phyloP scores from a whole-genome alignment of 2,329 filamentous ascomycete genomes.

The Colletotrichum graminicola region DNA sequence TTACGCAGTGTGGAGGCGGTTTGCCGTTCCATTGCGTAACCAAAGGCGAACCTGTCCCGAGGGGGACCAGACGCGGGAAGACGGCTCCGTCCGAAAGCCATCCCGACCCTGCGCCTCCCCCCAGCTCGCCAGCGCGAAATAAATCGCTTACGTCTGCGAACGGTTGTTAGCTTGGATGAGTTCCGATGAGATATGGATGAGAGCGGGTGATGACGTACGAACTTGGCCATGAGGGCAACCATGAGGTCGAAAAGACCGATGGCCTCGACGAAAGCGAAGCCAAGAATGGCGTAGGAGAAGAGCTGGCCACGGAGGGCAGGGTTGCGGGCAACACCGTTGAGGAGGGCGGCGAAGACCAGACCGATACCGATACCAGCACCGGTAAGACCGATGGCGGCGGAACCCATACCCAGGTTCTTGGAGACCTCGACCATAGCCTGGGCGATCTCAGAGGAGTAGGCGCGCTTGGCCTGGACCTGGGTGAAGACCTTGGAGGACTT shows the following conservation, averaged over 20 bases:
- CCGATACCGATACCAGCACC: slow-evolving; percentile 96
- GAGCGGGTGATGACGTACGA: slow-evolving; percentile 66
- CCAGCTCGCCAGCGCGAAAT: slow-evolving; percentile 40
- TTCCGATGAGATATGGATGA: not conserved
- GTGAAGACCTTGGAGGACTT: slow-evolving; percentile 75
- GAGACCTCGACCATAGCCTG: slow-evolving; percentile 90
- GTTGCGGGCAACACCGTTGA: slow-evolving; percentile 93
- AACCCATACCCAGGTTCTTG: slow-evolving; percentile 91
- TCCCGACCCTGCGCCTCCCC: slow-evolving; percentile 21
- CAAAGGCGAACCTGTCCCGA: slow-evolving; percentile 38
- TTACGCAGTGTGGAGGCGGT: slow-evolving; percentile 28
- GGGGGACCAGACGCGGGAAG: slow-evolving; percentile 1
- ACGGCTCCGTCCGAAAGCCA: slow-evolving; percentile 34
- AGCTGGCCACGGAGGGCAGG: slow-evolving; percentile 94
- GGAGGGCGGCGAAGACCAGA: slow-evolving; percentile 91
- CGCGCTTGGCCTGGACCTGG: slow-evolving; percentile 71
- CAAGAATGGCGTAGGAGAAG: slow-evolving; percentile 95
- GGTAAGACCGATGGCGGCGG: slow-evolving; percentile 91
- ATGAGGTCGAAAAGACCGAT: slow-evolving; percentile 91
- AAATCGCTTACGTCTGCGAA: slow-evolving; percentile 41
- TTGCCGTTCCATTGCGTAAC: slow-evolving; percentile 26
- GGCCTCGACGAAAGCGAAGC: slow-evolving; percentile 95
- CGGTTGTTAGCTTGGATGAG: not conserved
- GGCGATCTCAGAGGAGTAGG: slow-evolving; percentile 90
- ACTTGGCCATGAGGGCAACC: slow-evolving; percentile 95